Evolutionary conservation across 495 filamentous ascomycete genomes (phyloP).

Genomic region (Choiromyces venosus): DNA sequence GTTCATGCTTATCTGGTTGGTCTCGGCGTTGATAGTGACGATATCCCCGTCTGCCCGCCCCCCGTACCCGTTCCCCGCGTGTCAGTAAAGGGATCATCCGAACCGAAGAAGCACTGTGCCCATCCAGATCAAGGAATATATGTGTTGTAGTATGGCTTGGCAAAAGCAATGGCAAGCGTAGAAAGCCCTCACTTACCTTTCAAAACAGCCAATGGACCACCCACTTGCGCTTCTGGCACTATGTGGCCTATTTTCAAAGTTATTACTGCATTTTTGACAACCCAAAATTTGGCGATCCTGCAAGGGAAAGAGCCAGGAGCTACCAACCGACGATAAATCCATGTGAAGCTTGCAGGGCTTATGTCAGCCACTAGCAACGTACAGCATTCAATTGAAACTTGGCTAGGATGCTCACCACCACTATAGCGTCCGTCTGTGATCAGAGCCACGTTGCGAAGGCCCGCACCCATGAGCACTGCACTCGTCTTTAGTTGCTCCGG

Average conservation of each 20-base stretch:
- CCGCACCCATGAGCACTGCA: conserved; percentile 89
- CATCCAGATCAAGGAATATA: conserved; percentile 38
- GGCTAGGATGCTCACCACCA: conserved; percentile 47
- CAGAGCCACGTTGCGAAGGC: conserved; percentile 78
- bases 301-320: conserved; percentile 31
- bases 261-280: conserved; percentile 35
- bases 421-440: conserved; percentile 92
- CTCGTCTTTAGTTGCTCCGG: conserved; percentile 91
- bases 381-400: conserved; percentile 15
- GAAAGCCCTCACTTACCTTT: conserved; percentile 35
- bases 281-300: conserved; percentile 36
- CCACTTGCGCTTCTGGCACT: conserved; percentile 72
- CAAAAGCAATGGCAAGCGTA: conserved; percentile 33
- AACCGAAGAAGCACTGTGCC: conserved; percentile 15
- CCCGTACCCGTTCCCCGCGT: conserved; percentile 36
- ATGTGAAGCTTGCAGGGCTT: conserved; percentile 58
- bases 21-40: conserved; percentile 79
- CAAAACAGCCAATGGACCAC: conserved; percentile 41
- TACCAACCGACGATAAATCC: conserved; percentile 76
- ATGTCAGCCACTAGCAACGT: conserved; percentile 23
- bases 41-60: conserved; percentile 69
- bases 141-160: conserved; percentile 36
- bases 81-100: conserved; percentile 32
- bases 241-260: conserved; percentile 60
- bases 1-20: conserved; percentile 68